A percentile compares a stretch with the other conserved stretches of the same genome.
phyloP scores from a whole-genome alignment of 169 alveolate genomes.

The Eimeria sp. region DNA sequence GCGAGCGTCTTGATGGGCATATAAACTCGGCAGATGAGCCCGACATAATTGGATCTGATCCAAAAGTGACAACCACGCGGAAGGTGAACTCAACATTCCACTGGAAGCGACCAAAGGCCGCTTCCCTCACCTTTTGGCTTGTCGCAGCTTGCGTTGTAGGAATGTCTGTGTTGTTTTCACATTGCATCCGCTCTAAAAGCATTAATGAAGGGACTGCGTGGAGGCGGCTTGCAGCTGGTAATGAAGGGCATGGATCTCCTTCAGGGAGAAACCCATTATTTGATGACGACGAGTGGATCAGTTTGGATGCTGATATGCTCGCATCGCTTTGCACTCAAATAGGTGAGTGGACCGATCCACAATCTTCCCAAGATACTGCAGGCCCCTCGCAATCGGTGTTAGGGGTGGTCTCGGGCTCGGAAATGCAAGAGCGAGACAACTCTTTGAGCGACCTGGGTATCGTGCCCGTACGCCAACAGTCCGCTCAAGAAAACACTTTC shows the following conservation, averaged over 20 bases:
- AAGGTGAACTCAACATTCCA: neutral
- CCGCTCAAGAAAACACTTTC: neutral
- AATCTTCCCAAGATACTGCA: neutral
- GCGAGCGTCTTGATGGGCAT: neutral
- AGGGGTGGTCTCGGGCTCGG: neutral
- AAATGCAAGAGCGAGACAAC: neutral
- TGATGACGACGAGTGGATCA: neutral
- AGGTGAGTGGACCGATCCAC: neutral
- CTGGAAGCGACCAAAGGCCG: neutral
- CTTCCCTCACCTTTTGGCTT: neutral
- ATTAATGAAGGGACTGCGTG: neutral
- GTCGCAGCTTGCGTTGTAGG: neutral
- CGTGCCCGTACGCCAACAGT: neutral
- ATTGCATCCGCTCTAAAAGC: neutral
- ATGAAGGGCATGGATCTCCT: neutral
- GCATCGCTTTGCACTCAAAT: slow-evolving; percentile 11
- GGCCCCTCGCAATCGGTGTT: neutral
- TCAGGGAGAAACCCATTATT: neutral
- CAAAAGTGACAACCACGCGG: too few species aligned
- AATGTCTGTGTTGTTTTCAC: slow-evolving; percentile 5
- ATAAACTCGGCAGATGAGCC: neutral
- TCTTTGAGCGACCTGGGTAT: neutral
- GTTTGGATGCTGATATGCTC: neutral
- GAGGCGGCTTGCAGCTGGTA: slow-evolving; percentile 8
- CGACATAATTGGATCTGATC: neutral